Conservation (phyloP, 257 asterid genomes). For the Solanum bukasovii region DNA sequence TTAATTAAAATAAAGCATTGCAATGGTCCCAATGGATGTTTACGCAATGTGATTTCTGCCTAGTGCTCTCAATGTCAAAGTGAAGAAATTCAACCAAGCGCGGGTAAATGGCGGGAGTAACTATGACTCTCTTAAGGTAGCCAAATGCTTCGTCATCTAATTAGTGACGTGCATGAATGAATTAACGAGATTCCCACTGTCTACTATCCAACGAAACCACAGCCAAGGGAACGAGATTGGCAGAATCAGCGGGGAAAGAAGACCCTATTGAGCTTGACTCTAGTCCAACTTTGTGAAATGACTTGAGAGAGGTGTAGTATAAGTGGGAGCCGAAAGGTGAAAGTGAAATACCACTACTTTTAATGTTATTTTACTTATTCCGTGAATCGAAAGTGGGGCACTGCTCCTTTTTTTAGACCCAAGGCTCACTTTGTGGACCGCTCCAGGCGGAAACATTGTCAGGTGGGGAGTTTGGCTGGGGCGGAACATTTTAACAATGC, state of each 20-base stretch:
- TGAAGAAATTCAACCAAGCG: not conserved
- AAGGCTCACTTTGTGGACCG: not conserved
- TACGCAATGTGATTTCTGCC: conserved; percentile 54
- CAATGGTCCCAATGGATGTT: conserved; percentile 54
- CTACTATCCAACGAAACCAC: too few relatives aligned
- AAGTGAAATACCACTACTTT: too few relatives aligned
- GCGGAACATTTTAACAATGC: not conserved
- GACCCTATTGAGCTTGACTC: not conserved
- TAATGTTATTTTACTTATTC: too few relatives aligned
- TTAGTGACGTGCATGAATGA: conserved; percentile 19
- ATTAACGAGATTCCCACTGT: too few relatives aligned
- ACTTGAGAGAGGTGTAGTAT: too few relatives aligned
- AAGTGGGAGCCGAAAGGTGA: too few relatives aligned
- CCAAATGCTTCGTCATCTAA: conserved; percentile 48
- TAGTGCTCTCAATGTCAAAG: conserved; percentile 22
- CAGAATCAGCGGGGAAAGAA: not conserved
- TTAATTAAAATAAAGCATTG: conserved; percentile 60
- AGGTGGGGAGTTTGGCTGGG: not conserved
- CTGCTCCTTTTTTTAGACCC: not conserved
- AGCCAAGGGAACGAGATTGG: too few relatives aligned
- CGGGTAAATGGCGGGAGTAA: conserved; percentile 31
- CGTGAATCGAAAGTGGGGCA: too few relatives aligned
- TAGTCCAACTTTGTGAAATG: not conserved
- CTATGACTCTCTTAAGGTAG: conserved; percentile 47
- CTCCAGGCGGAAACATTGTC: too few relatives aligned